A percentile compares a stretch with the other conserved stretches of the same genome.
phyloP scores from a whole-genome alignment of 169 alveolate species.

The Babesia divergens region DNA sequence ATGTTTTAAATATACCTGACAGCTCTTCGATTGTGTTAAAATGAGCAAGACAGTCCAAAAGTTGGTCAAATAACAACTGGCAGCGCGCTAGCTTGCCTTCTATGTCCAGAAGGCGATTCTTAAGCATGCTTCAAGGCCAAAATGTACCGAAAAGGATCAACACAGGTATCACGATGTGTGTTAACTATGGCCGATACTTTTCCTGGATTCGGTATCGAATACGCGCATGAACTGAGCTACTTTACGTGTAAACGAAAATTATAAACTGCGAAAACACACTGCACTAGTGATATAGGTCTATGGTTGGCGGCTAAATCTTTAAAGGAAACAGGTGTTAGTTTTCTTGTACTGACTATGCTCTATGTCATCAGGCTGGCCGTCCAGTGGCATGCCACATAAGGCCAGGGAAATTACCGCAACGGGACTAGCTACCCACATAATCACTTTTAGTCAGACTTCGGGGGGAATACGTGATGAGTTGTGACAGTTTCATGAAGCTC shows the following conservation, averaged over 20 bases:
- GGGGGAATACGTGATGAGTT: not conserved
- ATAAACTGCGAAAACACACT: too few species aligned
- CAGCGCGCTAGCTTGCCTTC: constrained; percentile 13
- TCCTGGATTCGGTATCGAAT: too few species aligned
- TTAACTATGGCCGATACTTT: too few species aligned
- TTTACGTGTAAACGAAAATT: too few species aligned
- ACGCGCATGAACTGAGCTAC: too few species aligned
- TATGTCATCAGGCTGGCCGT: too few species aligned
- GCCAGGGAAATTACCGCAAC: not conserved
- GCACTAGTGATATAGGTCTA: too few species aligned
- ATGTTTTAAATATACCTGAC: constrained; percentile 3
- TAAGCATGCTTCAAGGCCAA: constrained; percentile 4
- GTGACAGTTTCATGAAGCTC: not conserved
- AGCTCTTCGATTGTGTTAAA: constrained; percentile 20
- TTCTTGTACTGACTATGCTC: too few species aligned
- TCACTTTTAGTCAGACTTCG: not conserved
- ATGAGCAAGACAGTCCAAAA: constrained; percentile 5
- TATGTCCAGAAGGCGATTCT: constrained; percentile 1
- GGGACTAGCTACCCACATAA: not conserved
- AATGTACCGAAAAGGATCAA: not conserved
- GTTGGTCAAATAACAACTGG: constrained; percentile 20
- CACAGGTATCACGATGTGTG: too few species aligned
- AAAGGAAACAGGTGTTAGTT: too few species aligned
- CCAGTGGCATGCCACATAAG: constrained; percentile 30
- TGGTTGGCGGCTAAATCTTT: too few species aligned